phyloP scores from a whole-genome alignment of 805 yeast genomes.

The Myxozyma vanderwaltii region DNA sequence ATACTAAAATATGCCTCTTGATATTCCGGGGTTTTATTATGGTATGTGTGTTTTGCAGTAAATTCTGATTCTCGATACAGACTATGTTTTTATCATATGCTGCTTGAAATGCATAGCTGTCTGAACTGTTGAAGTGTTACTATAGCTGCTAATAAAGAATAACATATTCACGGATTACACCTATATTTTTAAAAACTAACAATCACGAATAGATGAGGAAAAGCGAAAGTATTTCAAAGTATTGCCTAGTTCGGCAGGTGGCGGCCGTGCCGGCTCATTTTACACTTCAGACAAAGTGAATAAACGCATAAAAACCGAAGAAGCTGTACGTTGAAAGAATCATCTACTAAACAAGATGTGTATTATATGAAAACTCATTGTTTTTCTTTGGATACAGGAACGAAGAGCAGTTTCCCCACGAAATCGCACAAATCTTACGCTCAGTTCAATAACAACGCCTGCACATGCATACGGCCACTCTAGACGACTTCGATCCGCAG shows the following conservation, averaged over 20 bases:
- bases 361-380: background rate
- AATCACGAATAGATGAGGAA: constrained; percentile 22
- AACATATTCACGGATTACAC: background rate
- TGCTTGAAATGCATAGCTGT: no score
- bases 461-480: constrained; percentile 14
- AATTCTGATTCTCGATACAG: background rate
- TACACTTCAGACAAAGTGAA: constrained; percentile 33
- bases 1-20: constrained; percentile 1
- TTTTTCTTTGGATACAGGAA: background rate
- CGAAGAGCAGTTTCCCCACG: background rate
- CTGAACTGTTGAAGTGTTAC: no score
- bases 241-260: constrained; percentile 32
- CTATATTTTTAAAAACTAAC: background rate
- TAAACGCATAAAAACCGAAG: constrained; percentile 22
- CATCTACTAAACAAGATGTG: no score
- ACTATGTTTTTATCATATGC: no score
- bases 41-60: constrained; percentile 20
- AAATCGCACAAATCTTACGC: background rate
- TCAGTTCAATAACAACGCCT: constrained; percentile 1
- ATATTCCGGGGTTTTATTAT: constrained; percentile 30
- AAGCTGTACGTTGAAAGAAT: background rate
- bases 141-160: no score
- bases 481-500: constrained; percentile 9
- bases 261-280: constrained; percentile 34
- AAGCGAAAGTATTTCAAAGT: constrained; percentile 38